Evolutionary conservation across 2,329 filamentous ascomycete species (phyloP), one percentile per base, ranked within the genome.

Genomic region (Alternaria rosae): DNA sequence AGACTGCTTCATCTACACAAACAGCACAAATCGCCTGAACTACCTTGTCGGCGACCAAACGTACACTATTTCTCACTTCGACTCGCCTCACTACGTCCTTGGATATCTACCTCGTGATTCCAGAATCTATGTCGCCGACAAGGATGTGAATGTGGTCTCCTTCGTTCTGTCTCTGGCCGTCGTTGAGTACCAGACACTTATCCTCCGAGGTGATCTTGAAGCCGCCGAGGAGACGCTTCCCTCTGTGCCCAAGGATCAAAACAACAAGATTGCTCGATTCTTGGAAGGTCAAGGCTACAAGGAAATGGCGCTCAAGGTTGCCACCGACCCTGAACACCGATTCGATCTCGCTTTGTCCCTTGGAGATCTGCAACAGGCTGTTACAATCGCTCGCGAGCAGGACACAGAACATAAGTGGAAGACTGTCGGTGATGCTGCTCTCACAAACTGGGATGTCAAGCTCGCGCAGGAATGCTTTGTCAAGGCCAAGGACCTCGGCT

Each of bases 1-100:
- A 65, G 95, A 99, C 83, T 97, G 94, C 84, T 97, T 99, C 85
- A 94, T 98, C 79, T 99, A 98, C 86, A 97, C 95, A 57, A 98
- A 97, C 85, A 92, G 87, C 79, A 97, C 94, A 10, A 97, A 98
- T 85, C 92, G 95, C 65, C 85, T 99, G 62, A 98, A 98, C 85
- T 98, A 98, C 83, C 88, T 99, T 21, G 94, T 99, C 13, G 95
- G 95, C 68, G 95, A 98, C 81, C 94, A 98, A 82, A 97, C 93
- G 13, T 97, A 98, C 85, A 97, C 94, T 4, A 92, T 99, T 68
- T 95, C 94, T 12, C 94, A 98, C 82, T 98, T 97, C 75, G 95
- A 99, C 81, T 91, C 94, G 78, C 89, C 93, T 25, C 93, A 96
- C 89, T 99, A 98, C 80, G 87, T 97, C 25, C 87, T 99, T 26